Evolutionary conservation across 2,329 filamentous ascomycete genomes (phyloP).

Genomic region (Aspergillus pseudoviridinutans): DNA sequence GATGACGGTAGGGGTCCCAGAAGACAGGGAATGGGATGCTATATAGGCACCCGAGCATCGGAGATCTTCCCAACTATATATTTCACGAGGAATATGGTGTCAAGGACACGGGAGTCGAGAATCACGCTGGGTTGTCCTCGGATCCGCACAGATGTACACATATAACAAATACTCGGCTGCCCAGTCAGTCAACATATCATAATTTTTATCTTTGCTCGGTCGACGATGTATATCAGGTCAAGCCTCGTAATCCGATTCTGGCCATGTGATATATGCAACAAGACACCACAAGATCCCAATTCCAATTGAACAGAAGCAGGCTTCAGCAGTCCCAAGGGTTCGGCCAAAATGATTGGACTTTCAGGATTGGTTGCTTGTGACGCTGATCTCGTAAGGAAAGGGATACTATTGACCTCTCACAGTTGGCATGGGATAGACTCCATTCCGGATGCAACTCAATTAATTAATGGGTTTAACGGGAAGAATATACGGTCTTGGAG

Average conservation of each 20-base stretch:
- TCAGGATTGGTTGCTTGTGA: neutral
- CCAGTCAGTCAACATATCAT: neutral
- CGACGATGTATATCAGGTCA: neutral
- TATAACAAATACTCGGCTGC: neutral
- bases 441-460: too few relatives aligned
- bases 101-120: too few relatives aligned
- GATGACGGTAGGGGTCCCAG: neutral
- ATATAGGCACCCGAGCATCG: neutral
- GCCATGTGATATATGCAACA: neutral
- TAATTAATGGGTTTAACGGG: too few relatives aligned
- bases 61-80: too few relatives aligned
- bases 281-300: neutral
- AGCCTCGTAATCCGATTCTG: neutral
- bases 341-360: neutral
- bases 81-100: too few relatives aligned
- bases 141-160: too few relatives aligned
- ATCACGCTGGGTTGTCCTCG: too few relatives aligned
- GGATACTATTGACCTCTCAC: neutral
- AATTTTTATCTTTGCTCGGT: too few relatives aligned
- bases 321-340: neutral
- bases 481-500: too few relatives aligned
- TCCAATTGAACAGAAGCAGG: neutral
- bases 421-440: neutral
- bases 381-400: neutral
- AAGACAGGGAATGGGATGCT: neutral